Percentiles rank a stretch among this genome's conserved stretches.
These are phyloP conservation scores for Xylaria polymorpha DNA, from an alignment of 2,329 filamentous ascomycete genomes.

Conservation along the genomic window DNA sequence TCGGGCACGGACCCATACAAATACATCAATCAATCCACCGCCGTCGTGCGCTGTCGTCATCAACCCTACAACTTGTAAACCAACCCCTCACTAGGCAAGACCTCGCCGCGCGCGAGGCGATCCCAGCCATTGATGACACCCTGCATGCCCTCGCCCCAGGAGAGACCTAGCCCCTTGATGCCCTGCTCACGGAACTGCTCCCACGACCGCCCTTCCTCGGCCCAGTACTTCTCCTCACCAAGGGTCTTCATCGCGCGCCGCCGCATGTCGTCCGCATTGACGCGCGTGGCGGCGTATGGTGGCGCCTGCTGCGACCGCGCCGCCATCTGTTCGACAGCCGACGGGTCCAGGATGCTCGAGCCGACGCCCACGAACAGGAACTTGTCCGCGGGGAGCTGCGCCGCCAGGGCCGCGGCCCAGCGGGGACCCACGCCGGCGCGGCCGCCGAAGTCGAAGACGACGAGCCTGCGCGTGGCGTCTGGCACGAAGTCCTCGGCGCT, in stretches of 20 bases:
- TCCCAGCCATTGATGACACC: constrained; percentile 47
- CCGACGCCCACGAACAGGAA: constrained; percentile 42
- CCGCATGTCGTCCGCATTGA: constrained; percentile 44
- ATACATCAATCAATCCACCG: too few species aligned
- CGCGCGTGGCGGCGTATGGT: constrained; percentile 24
- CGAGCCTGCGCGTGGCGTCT: constrained; percentile 31
- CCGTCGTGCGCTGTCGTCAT: background rate
- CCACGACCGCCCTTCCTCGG: constrained; percentile 39
- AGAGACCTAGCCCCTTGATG: constrained; percentile 41
- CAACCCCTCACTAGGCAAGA: constrained; percentile 45
- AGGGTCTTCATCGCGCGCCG: constrained; percentile 39
- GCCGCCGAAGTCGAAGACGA: constrained; percentile 49
- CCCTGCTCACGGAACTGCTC: constrained; percentile 37
- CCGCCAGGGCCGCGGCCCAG: constrained; percentile 42
- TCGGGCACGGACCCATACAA: too few species aligned
- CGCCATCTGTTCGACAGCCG: background rate
- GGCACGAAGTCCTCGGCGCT: constrained; percentile 34
- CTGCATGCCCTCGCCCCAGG: constrained; percentile 48
- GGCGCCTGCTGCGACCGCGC: background rate
- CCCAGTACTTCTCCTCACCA: constrained; percentile 45
- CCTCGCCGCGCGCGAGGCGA: constrained; percentile 41
- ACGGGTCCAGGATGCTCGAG: constrained; percentile 38
- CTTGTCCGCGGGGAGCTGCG: background rate
- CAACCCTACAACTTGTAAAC: constrained; percentile 44
- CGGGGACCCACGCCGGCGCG: constrained; percentile 38